Conservation (phyloP, 192 early-diverging fungal genomes). For the Coemansia sp. region DNA sequence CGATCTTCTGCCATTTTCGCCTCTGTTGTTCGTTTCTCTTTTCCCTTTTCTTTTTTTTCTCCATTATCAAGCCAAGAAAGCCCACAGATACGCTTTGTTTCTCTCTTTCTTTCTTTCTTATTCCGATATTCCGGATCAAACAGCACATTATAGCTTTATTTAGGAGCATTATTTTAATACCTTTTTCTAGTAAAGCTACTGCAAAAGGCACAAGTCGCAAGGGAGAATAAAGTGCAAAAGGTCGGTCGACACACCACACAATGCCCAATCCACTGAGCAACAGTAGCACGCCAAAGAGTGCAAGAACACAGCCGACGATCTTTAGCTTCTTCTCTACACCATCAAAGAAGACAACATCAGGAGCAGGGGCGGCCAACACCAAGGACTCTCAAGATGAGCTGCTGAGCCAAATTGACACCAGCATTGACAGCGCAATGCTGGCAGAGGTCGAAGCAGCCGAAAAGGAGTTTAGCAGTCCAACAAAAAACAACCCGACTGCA, state of each 20-base stretch:
- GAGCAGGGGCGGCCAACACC: not conserved
- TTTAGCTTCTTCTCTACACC: conserved; percentile 50
- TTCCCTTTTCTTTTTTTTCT: too few relatives aligned
- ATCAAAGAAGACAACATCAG: conserved; percentile 13
- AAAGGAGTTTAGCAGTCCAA: not conserved
- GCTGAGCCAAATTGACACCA: conserved; percentile 18
- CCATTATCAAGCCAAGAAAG: too few relatives aligned
- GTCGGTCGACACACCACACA: too few relatives aligned
- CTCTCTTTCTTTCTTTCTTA: not conserved
- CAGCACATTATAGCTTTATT: not conserved
- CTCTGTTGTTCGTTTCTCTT: too few relatives aligned
- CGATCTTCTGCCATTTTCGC: too few relatives aligned
- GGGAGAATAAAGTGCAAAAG: too few relatives aligned
- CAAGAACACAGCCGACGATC: conserved; percentile 39
- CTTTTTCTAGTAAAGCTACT: not conserved
- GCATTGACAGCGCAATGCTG: conserved; percentile 38
- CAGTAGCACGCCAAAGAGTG: conserved; percentile 38
- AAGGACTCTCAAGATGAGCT: conserved; percentile 48
- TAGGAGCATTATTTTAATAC: not conserved
- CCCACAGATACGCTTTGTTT: not conserved
- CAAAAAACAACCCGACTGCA: not conserved
- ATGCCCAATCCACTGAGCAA: conserved; percentile 23
- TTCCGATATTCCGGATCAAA: not conserved
- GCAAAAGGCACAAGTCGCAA: not conserved
- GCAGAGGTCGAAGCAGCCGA: conserved; percentile 34